Evolutionary conservation across 345 rosid genomes (phyloP).

Genomic region (Populus tremula): DNA sequence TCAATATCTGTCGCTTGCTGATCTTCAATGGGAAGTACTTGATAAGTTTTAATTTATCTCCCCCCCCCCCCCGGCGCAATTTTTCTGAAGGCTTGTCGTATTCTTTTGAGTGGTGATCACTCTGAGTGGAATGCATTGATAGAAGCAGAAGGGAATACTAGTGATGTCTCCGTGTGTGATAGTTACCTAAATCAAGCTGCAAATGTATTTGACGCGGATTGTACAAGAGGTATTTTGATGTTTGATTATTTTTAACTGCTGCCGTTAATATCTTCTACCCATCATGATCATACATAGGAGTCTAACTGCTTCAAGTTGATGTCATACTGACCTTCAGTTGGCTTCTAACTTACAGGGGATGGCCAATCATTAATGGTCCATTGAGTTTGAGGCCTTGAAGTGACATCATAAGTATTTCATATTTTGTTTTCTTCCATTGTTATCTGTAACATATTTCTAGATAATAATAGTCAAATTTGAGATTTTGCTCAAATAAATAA

Average conservation of each 20-base stretch:
- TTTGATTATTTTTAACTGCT: conserved; percentile 1
- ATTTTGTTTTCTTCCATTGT: too few species aligned
- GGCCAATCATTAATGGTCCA: neutral
- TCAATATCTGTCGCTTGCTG: neutral
- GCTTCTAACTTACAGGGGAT: too few species aligned
- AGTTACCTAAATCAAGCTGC: conserved; percentile 63
- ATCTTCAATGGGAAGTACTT: neutral
- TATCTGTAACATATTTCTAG: too few species aligned
- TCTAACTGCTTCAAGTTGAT: neutral
- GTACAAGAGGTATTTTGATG: conserved; percentile 46
- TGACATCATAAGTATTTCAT: neutral
- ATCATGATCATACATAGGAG: neutral
- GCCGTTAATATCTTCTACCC: neutral
- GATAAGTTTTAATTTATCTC: neutral
- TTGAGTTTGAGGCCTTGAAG: neutral
- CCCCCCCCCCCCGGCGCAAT: neutral
- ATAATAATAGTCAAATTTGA: too few species aligned
- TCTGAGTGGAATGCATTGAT: conserved; percentile 46
- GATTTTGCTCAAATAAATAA: too few species aligned
- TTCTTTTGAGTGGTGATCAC: conserved; percentile 55
- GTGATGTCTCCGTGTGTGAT: conserved; percentile 45
- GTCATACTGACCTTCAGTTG: neutral
- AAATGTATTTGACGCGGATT: conserved; percentile 40
- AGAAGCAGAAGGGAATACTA: conserved; percentile 51
- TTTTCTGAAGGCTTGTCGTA: conserved; percentile 59